Percentiles rank a stretch among this genome's conserved stretches.
These are phyloP conservation scores for Cercospora sp. DNA, from an alignment of 2,329 filamentous ascomycete genomes.

Conservation along the genomic window DNA sequence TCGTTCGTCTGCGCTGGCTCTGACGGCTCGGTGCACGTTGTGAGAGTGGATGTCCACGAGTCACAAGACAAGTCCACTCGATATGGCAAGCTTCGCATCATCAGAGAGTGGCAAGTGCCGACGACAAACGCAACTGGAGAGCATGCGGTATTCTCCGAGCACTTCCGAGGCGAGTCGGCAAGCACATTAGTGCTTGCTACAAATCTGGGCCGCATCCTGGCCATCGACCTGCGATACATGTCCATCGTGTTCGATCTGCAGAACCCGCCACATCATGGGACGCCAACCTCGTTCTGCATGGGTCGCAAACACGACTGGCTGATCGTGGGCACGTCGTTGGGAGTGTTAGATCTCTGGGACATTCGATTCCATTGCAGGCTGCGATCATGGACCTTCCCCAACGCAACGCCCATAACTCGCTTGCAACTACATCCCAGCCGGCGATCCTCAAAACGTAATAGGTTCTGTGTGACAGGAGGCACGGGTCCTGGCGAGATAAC, in stretches of 20 bases:
- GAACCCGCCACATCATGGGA: constrained; percentile 89
- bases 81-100: constrained; percentile 73
- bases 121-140: constrained; percentile 54
- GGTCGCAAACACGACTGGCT: constrained; percentile 88
- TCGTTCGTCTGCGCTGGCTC: constrained; percentile 88
- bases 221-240: constrained; percentile 87
- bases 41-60: constrained; percentile 72
- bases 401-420: constrained; percentile 75
- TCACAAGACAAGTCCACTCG: constrained; percentile 57
- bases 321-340: constrained; percentile 85
- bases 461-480: constrained; percentile 86
- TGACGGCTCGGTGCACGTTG: constrained; percentile 86
- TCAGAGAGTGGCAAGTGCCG: constrained; percentile 79
- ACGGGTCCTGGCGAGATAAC: constrained; percentile 86
- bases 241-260: constrained; percentile 73
- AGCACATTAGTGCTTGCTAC: constrained; percentile 88
- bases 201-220: constrained; percentile 77
- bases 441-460: constrained; percentile 64
- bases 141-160: constrained; percentile 85
- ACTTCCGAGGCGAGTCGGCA: constrained; percentile 77
- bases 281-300: constrained; percentile 85
- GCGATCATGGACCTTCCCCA: constrained; percentile 83
- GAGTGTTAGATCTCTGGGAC: constrained; percentile 92
- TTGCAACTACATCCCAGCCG: constrained; percentile 70
- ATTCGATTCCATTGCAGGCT: constrained; percentile 88